Evolutionary conservation across 2,329 filamentous ascomycete species (phyloP), one percentile per base, ranked within the genome.

Genomic region (Dichotomopilus funicola): DNA sequence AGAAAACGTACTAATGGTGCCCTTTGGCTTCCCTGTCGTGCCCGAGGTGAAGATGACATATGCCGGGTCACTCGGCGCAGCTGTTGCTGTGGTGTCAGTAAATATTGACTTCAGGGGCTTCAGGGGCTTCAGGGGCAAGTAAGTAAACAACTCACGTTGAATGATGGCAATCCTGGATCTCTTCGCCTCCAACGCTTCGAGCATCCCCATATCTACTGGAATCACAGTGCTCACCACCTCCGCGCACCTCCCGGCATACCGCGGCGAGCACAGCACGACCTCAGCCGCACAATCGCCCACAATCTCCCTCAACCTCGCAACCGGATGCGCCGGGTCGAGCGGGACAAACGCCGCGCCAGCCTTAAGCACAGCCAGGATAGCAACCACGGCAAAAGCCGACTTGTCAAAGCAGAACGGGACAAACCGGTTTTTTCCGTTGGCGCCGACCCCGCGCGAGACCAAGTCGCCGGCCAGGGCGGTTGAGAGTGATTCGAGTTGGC

Each of bases 41-140:
- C 78, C 78, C 8, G 77, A 79, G 11, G 78, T 80, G 63, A 79
- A 80, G 62, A 79, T 76, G 58, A 78, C 75, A 44, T 68, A 69
- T 5, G 59, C 59, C 5, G 59, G 43, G 37, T 62, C 54, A 41
- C 27, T 46, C 12, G 60, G 19, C 19, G 19, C 19, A 27, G 19
- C 19, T 27, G 19, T 27, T 27, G 19, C 19, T 27, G 19, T 27
- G 51, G 48, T 50, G 54, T 34, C 12, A 42, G 44, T 37, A 52
- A 52, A 47, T 13, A 47, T n/a, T 47, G 7, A 27, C 19, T 27
- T 27, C 19, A 10, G n/a, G 34, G 9, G 3, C 2, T 40, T 40
- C 42, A 46, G 50, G 50, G 41, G 33, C n/a, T 2, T 27, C 19
- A 27, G 19, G 19, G 19, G 19, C 5, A 6, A 38, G 43, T 42